These are phyloP conservation scores for Fusarium zealandicum DNA, from an alignment of 2,329 filamentous ascomycete genomes.

Conservation along the genomic window DNA sequence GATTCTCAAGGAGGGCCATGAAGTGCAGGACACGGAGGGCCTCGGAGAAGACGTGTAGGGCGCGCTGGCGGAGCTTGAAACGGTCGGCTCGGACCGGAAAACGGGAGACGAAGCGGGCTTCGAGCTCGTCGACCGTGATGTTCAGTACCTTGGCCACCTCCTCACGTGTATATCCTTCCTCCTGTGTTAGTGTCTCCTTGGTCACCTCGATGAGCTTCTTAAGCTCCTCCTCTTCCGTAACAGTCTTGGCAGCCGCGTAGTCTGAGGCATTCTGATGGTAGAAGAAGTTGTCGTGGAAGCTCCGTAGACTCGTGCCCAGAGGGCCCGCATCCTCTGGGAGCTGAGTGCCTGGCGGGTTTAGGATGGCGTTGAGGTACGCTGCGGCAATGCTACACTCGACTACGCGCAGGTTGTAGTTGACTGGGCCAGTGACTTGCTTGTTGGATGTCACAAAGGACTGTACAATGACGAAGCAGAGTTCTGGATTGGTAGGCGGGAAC, in stretches of 20 bases:
- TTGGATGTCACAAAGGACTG: conserved; percentile 94
- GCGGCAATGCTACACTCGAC: conserved; percentile 95
- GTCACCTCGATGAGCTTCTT: conserved; percentile 74
- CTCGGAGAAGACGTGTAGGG: conserved; percentile 90
- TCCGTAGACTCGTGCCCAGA: conserved; percentile 81
- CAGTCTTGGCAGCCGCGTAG: conserved; percentile 52
- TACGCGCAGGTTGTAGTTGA: conserved; percentile 96
- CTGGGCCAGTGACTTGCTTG: conserved; percentile 91
- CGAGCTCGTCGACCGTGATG: conserved; percentile 73
- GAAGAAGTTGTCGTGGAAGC: conserved; percentile 87
- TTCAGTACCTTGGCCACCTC: conserved; percentile 79
- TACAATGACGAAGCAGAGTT: conserved; percentile 90
- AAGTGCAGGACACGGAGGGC: conserved; percentile 86
- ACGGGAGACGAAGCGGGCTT: conserved; percentile 80
- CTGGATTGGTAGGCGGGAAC: conserved; percentile 81
- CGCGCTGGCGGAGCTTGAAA: conserved; percentile 88
- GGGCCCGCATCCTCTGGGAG: conserved; percentile 83
- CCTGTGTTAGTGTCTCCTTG: conserved; percentile 74
- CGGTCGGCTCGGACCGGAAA: conserved; percentile 88
- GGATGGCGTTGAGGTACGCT: conserved; percentile 65
- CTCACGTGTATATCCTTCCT: conserved; percentile 86
- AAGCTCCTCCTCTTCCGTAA: conserved; percentile 70
- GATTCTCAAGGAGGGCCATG: conserved; percentile 74
- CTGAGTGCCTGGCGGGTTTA: conserved; percentile 62
- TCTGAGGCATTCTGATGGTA: conserved; percentile 51